These are phyloP conservation scores for Lactarius evosmus DNA, from an alignment of 768 basidiomycete species.

Conservation along the genomic window DNA sequence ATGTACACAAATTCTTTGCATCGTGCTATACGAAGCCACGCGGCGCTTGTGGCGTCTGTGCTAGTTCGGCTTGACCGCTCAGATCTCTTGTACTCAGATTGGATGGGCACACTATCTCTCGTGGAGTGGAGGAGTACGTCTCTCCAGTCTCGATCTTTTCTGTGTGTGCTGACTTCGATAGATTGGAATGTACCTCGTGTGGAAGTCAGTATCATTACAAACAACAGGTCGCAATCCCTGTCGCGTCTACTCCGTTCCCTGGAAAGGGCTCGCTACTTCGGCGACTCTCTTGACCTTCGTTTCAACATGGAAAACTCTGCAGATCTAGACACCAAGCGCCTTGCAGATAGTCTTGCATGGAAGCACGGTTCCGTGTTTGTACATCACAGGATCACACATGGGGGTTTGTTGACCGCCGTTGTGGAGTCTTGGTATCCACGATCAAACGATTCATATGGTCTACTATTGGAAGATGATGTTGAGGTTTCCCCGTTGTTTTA, in stretches of 20 bases:
- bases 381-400: conserved; percentile 74
- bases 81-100: conserved; percentile 53
- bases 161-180: conserved; percentile 35
- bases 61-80: conserved; percentile 44
- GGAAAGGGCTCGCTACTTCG: conserved; percentile 55
- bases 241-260: conserved; percentile 64
- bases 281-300: conserved; percentile 60
- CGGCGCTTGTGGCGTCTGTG: conserved; percentile 29
- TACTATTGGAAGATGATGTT: conserved; percentile 83
- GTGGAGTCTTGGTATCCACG: conserved; percentile 89
- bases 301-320: conserved; percentile 77
- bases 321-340: conserved; percentile 54
- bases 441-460: conserved; percentile 67
- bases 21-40: conserved; percentile 1
- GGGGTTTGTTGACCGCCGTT: conserved; percentile 76
- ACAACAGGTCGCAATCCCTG: conserved; percentile 70
- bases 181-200: conserved; percentile 73
- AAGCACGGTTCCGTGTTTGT: conserved; percentile 53
- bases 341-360: conserved; percentile 57
- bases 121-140: conserved; percentile 57
- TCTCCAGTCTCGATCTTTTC: background rate
- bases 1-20: conserved; percentile 6
- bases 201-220: conserved; percentile 73
- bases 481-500: conserved; percentile 84
- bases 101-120: conserved; percentile 59